Base-by-base conservation (phyloP, 2,329 filamentous ascomycete species). In the Diaporthe sp. region DNA sequence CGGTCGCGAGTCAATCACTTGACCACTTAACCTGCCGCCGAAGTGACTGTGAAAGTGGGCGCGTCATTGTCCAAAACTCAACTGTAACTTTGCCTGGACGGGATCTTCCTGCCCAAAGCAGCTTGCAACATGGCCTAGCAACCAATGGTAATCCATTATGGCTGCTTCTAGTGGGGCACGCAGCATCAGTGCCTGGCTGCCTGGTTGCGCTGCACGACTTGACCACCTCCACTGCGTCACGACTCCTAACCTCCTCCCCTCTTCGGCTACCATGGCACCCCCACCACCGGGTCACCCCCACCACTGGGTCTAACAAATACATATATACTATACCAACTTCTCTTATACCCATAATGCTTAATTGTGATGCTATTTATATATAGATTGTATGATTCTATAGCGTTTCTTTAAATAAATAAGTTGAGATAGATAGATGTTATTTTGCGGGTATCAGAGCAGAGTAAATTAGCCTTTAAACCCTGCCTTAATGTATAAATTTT, bases 21-120 rank as follows among this genome's bases (percentile, higher is more conserved):
- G 34, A 17, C 28, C 19, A 51, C 28, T 44, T 28, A 49, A 17
- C 28, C 19, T 37, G 42, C 44, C 28, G 19, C 61, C 61, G 19
- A 67, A 46, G 44, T 49, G 7, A 67, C 44, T 34, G 19, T 53
- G 46, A 39, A 68, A 53, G 62, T 37, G 44, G 44, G 44, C 44
- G 22, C 62, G 31, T 53, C 22, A 37, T 17, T 42, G 49, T 68
- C 46, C 65, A 37, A 53, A 68, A 53, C 65, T 34, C 22, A 68
- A 55, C 34, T 70, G 34, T 39, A 55, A 70, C 31, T 39, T 39
- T 68, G 65, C 13, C 12, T 68, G 12, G 13, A 39, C 22, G 31
- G 62, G 28, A 68, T 68, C 44, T n/a, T 51, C 62, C 62, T 53
- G 62, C 62, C 62, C 28, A 68, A 51, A 68, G 62, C 2, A 68